phyloP scores from a whole-genome alignment of 2,329 filamentous ascomycete genomes.

The Whalleya microplaca region DNA sequence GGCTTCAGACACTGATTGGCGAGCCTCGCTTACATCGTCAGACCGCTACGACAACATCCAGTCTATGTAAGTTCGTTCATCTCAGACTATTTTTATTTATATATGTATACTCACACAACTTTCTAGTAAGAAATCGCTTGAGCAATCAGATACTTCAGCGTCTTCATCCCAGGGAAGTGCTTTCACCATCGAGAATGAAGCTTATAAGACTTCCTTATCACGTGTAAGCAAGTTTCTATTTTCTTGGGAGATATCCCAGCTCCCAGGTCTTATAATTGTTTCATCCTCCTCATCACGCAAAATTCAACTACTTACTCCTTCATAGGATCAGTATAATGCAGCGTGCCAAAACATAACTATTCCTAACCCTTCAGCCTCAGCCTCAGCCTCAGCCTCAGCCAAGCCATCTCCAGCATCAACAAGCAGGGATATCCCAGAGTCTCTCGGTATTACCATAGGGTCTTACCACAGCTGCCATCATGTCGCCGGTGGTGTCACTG shows the following conservation, averaged over 20 bases:
- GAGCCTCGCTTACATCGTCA: conserved; percentile 55
- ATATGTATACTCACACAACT: conserved; percentile 9
- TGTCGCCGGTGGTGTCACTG: conserved; percentile 73
- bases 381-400: conserved; percentile 29
- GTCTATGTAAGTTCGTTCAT: conserved; percentile 54
- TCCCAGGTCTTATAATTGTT: background rate
- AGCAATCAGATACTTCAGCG: conserved; percentile 20
- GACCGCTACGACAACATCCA: conserved; percentile 67
- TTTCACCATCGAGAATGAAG: conserved; percentile 67
- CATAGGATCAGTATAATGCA: conserved; percentile 62
- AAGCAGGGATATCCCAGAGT: conserved; percentile 16
- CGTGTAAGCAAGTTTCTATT: conserved; percentile 49
- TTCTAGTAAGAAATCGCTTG: conserved; percentile 34
- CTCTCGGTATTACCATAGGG: conserved; percentile 54
- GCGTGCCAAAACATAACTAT: conserved; percentile 40
- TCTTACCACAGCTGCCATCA: conserved; percentile 56
- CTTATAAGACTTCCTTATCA: conserved; percentile 61
- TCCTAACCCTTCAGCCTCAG: conserved; percentile 34
- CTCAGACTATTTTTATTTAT: conserved; percentile 1
- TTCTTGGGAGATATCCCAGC: background rate
- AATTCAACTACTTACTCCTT: conserved; percentile 8
- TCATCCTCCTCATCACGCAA: background rate
- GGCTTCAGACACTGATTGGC: conserved; percentile 49
- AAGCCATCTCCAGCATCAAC: conserved; percentile 17
- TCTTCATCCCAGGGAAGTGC: conserved; percentile 49